Base-by-base conservation (phyloP, 495 filamentous ascomycete genomes). In the Cudoniella acicularis region DNA sequence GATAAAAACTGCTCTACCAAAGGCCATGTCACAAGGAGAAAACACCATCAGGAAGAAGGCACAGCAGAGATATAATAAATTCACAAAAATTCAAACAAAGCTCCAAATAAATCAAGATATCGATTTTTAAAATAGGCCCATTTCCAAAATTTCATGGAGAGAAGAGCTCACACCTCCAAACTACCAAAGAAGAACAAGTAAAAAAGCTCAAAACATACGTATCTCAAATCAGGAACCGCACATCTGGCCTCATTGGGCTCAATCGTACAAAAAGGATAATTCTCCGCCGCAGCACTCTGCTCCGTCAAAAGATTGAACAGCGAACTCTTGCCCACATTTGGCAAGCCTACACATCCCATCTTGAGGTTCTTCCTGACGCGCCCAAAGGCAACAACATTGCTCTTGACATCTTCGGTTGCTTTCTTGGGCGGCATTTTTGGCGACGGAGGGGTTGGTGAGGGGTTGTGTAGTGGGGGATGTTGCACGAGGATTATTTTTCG, bases 271-370 rank as follows among this genome's bases (percentile, higher is more conserved):
- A 69, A 69, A 1, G 64, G 64, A 51, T 67, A 67, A 30, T 66
- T 69, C 52, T 69, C 66, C 1, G 66, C 66, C n/a, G 61, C 60
- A 13, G 61, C 64, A 55, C 52, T 62, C 54, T 69, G 64, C 54
- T 66, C 57, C 20, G 64, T 69, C 41, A 69, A 48, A 17, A 69
- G 53, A 52, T 69, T 69, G 56, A 69, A 69, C 41, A 69, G 52
- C 10, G 56, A 61, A 40, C 59, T 64, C 53, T 69, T 85, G 18
- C 82, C 67, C 26, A 69, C 67, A 53, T 69, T 69, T 13, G 67
- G 67, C 40, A 69, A 55, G 47, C 67, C 67, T 2, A 69, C 64
- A 53, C 64, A 66, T 49, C 67, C 67, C 67, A 69, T 69, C 56
- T 69, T 69, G 26, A 69, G 59, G 54, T 66, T 65, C 49, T 64